Base-by-base conservation (phyloP, 352 stramenopile species). In the Peronospora tabacina region DNA sequence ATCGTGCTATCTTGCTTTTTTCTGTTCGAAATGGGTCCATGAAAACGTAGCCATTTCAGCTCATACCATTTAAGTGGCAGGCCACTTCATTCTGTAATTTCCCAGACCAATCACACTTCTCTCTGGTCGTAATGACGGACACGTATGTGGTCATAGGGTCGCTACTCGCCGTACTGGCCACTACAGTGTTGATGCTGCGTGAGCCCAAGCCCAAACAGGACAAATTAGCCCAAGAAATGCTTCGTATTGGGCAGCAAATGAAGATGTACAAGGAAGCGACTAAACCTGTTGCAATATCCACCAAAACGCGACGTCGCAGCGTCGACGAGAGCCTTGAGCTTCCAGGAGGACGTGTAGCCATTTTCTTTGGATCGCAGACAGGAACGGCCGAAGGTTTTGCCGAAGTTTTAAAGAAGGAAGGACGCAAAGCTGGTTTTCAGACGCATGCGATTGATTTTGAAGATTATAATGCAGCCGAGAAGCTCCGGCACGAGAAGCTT, bases 281-380 rank as follows among this genome's bases (percentile, higher is more conserved):
- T 0, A 66, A 68, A 8, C 52, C 46, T 17, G 19, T 41, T 16
- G 49, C 48, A 0, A 9, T 33, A 8, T 15, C 45, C 6, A 37
- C 29, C 0, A 11, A 43, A 2, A 9, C 24, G 4, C 19, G 36
- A 7, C 51, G 49, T 22, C 26, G 40, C 30, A 70, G 58, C 35
- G 44, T 68, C 11, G 60, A 82, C 0, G 74, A 72, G 19, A 62
- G 59, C 38, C 49, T 55, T 0, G 45, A 49, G 30, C 85, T 65
- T 56, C 85, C 84, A 2, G 82, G 75, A 6, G 84, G 84, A 16
- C 58, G 67, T 16, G 61, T 98, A 2, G 87, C 76, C 13, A 89
- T 98, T 36, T 94, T 97, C 55, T 99, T 97, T 72, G 96, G 94
- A 11, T 98, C 90, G 8, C 96, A 99, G 67, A 99, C 96, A 0